Base-by-base conservation (phyloP, 345 rosid species). In the Gynandropsis gynandra region DNA sequence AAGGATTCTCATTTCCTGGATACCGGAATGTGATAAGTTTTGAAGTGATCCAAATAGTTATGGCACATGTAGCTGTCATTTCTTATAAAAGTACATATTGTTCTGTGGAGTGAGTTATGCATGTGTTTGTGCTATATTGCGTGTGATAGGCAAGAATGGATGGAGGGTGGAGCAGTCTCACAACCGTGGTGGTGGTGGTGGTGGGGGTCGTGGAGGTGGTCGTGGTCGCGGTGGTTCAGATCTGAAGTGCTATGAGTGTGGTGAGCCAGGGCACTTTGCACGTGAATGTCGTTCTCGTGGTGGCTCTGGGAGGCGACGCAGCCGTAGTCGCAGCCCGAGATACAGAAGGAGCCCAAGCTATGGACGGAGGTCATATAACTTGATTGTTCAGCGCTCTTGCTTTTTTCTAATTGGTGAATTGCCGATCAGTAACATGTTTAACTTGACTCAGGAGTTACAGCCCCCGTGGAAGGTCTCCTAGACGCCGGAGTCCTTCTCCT, bases 81-180 rank as follows among this genome's bases (percentile, higher is more conserved):
- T n/a, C 29, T 24, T 24, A 24, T 24, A 24, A 24, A 24, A 2
- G 4, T 24, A 24, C 5, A 5, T 2, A 2, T 24, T 24, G 29
- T 24, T 5, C 29, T 24, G 29, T 24, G 2, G 29, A 24, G 29
- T 24, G 29, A 24, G 29, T 24, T 37, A 13, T 37, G 7, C 10
- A 38, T 5, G 42, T 41, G 4, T 10, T 50, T 15, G 9, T n/a
- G n/a, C n/a, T n/a, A 15, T 47, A 15, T 49, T 49, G 27, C 48
- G 9, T 65, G 38, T 0, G 31, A 8, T 68, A 87, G 92, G 96
- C 59, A 83, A 87, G 68, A 83, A 83, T 76, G 81, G 87, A 33
- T 87, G 96, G 96, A 79, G 96, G 45, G 96, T 87, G 37, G 96
- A 87, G 68, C 79, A 72, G 59, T 87, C 89, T 55, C 96, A 83